These are phyloP conservation scores for Xenoacremonium recifei DNA, from an alignment of 2,329 filamentous ascomycete genomes.

Conservation along the genomic window DNA sequence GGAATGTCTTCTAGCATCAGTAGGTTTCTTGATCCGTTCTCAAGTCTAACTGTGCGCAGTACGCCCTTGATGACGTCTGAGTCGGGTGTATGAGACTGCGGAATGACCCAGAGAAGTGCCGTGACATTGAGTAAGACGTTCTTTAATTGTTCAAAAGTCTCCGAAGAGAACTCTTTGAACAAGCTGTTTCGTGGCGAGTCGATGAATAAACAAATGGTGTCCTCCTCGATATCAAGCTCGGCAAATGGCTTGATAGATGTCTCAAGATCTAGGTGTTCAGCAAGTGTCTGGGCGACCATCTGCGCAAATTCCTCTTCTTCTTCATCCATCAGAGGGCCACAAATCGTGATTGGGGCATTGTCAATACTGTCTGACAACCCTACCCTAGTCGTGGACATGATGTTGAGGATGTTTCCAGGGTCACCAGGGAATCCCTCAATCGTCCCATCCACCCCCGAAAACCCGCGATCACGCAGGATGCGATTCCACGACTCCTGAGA, in stretches of 20 bases:
- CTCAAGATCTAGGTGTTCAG: not conserved
- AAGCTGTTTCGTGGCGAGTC: not conserved
- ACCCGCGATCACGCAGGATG: not conserved
- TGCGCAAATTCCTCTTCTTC: not conserved
- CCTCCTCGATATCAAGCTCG: not conserved
- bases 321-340: not conserved
- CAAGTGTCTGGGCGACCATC: not conserved
- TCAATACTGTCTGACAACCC: not conserved
- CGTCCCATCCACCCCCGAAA: not conserved
- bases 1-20: not conserved
- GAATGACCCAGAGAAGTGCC: not conserved
- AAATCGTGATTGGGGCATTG: not conserved
- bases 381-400: not conserved
- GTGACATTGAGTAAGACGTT: not conserved
- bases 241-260: not conserved
- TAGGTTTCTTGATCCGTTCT: not conserved
- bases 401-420: not conserved
- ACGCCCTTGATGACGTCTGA: not conserved
- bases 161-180: not conserved
- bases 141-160: not conserved
- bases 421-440: not conserved
- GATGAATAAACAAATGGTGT: not conserved
- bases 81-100: not conserved
- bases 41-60: not conserved
- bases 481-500: slow-evolving; percentile 1